Base-by-base conservation (phyloP, 352 stramenopile species). In the Pythium guiyangense region DNA sequence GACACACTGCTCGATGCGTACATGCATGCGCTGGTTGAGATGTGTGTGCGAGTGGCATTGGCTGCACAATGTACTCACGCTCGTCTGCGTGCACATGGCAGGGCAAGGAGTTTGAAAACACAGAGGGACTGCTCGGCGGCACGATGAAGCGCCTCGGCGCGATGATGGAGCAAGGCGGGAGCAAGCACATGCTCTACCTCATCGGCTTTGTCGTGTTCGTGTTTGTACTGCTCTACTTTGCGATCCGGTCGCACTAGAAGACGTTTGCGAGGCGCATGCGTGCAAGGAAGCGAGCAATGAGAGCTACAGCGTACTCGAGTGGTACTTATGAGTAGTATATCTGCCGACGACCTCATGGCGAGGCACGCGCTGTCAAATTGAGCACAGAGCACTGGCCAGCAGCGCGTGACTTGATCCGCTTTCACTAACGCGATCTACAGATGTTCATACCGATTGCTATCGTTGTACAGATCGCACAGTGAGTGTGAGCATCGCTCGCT, bases 141-240 rank as follows among this genome's bases (percentile, higher is more conserved):
- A 95, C 83, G n/a, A 90, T 95, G 78, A 92, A 92, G 67, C 79
- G 80, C 0, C 69, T 95, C 31, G 78, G 79, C 26, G 69, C 76
- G 61, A 95, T 95, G 85, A 92, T 95, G 81, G 81, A 92, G 37
- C 82, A 92, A 34, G 85, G 85, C 47, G 82, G 85, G 42, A 90
- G 82, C 71, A 93, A 89, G 67, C 85, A 95, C 72, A 95, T 95
- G 85, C 78, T 91, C 58, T 91, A 93, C 56, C 71, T 94, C 60
- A 77, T 93, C 45, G 72, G 59, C 55, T 94, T 94, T 52, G 85
- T 94, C 29, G 79, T 94, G 17, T 59, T 94, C 49, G 83, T 94
- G 45, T 93, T 94, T 50, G 70, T 93, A 54, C 72, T 94, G 58
- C 73, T 94, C 34, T 94, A 93, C 67, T 89, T 84, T 58, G 67